Evolutionary conservation across 2,329 filamentous ascomycete species (phyloP).

Genomic region (Aspergillus thermomutatus): DNA sequence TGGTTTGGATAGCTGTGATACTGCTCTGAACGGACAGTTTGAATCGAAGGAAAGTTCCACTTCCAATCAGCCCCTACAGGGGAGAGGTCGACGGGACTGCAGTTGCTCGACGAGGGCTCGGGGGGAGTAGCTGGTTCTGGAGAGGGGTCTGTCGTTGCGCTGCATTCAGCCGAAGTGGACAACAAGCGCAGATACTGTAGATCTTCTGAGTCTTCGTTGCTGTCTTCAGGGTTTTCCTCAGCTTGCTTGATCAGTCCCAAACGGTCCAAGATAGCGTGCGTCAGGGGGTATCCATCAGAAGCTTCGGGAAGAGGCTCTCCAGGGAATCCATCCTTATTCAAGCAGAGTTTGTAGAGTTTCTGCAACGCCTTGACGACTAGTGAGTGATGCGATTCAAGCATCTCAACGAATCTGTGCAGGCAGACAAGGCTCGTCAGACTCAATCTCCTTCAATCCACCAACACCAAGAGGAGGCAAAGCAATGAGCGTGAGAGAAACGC

Average conservation of each 20-base stretch:
- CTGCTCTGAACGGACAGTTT: conserved; percentile 10
- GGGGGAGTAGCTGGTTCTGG: conserved; percentile 34
- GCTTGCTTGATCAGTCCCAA: conserved; percentile 43
- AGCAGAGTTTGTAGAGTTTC: conserved; percentile 40
- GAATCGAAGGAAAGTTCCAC: conserved; percentile 27
- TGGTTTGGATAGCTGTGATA: conserved; percentile 20
- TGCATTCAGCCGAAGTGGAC: conserved; percentile 35
- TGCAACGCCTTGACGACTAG: conserved; percentile 42
- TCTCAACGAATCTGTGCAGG: conserved; percentile 39
- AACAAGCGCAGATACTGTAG: conserved; percentile 35
- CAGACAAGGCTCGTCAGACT: conserved; percentile 1
- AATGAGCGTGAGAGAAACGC: not conserved
- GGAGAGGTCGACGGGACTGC: conserved; percentile 17
- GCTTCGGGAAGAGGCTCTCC: conserved; percentile 39
- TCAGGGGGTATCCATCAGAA: conserved; percentile 40
- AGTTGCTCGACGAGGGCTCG: conserved; percentile 26
- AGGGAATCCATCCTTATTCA: conserved; percentile 42
- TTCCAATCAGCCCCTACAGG: conserved; percentile 19
- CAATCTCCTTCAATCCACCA: not conserved
- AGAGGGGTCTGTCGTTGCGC: conserved; percentile 37
- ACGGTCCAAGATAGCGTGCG: conserved; percentile 42
- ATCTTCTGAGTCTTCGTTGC: conserved; percentile 34
- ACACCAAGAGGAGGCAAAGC: not conserved
- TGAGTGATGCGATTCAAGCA: conserved; percentile 44
- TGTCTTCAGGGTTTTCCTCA: conserved; percentile 37